Evolutionary conservation across 164 flowering plant species (phyloP), one percentile per base, ranked within the genome.

Genomic region (Magnolia sinica): DNA sequence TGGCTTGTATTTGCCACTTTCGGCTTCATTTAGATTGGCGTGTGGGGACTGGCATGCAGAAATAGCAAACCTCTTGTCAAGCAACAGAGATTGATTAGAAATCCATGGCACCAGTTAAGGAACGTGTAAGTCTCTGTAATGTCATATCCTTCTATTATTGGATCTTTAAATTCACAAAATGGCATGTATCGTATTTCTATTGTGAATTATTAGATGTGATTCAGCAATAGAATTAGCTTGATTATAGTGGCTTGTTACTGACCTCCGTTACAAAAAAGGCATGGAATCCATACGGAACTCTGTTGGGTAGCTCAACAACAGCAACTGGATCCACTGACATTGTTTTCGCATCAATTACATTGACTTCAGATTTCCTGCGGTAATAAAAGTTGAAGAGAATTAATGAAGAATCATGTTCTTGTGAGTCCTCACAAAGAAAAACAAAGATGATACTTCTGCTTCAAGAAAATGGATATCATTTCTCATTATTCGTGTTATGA

Each of bases 301-400:
- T 88, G 7, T 85, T 82, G 0, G 98, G 99, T 71, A 96, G 85
- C 70, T 92, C 98, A 79, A 96, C 88, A 67, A 94, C 88, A 61
- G 99, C 99, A 76, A 96, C 90, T 29, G 99, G 98, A 78, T 96
- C 97, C 45, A 91, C 71, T 61, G 99, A 92, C 98, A 96, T 96
- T 66, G 97, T 92, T 82, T 91, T 94, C 68, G 99, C 98, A 86
- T 96, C 93, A 52, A 94, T 85, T 29, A 96, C 97, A 78, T 87
- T 84, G 72, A 90, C 93, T 20, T 81, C 79, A n/a, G 99, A 96
- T 83, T 94, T 94, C 70, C 98, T 96, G 92, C 87, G 85, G 45
- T 27, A 71, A 61, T 5, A 74, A 50, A 80, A 23, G 45, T 66
- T 29, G 50, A 64, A 23, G 50, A 27, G 11, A 50, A 18, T 55